Conservation (phyloP, 2,329 filamentous ascomycete genomes). For the Penicillium sp. region DNA sequence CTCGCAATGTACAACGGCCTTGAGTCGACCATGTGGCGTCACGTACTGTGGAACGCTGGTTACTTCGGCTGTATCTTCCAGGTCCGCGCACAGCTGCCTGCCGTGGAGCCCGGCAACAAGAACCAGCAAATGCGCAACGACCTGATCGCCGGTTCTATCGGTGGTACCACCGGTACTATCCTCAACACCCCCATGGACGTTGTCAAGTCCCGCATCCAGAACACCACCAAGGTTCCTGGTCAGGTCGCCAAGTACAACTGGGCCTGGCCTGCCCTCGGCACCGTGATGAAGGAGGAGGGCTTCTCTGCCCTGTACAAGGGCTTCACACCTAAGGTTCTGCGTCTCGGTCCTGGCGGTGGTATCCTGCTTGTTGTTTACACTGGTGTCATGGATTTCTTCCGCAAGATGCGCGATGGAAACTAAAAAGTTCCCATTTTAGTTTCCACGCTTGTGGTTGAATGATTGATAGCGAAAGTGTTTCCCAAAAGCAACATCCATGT, state of each 20-base stretch:
- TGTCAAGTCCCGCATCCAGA: slow-evolving; percentile 97
- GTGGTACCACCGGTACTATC: slow-evolving; percentile 86
- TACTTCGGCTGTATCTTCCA: slow-evolving; percentile 99
- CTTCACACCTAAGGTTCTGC: slow-evolving; percentile 90
- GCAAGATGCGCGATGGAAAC: slow-evolving; percentile 56
- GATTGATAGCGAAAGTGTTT: slow-evolving; percentile 8
- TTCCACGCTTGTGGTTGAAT: neutral
- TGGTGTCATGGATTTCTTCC: slow-evolving; percentile 73
- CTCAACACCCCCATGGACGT: slow-evolving; percentile 96
- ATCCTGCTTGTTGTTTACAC: slow-evolving; percentile 53
- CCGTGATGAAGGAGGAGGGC: slow-evolving; percentile 89
- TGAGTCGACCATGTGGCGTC: slow-evolving; percentile 94
- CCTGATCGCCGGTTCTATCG: slow-evolving; percentile 77
- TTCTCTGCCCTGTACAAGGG: slow-evolving; percentile 94
- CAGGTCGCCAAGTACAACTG: slow-evolving; percentile 94
- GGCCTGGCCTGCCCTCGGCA: slow-evolving; percentile 84
- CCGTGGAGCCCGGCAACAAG: slow-evolving; percentile 68
- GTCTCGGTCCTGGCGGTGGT: slow-evolving; percentile 68
- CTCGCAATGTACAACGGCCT: slow-evolving; percentile 94
- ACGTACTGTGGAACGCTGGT: slow-evolving; percentile 89
- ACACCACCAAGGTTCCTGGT: slow-evolving; percentile 80
- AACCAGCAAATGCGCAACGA: slow-evolving; percentile 80
- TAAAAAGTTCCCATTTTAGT: slow-evolving; percentile 7
- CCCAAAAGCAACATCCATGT: slow-evolving; percentile 7
- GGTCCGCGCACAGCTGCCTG: slow-evolving; percentile 78